Evolutionary conservation across 805 yeast genomes (phyloP).

Genomic region (Yarrowia bubula): DNA sequence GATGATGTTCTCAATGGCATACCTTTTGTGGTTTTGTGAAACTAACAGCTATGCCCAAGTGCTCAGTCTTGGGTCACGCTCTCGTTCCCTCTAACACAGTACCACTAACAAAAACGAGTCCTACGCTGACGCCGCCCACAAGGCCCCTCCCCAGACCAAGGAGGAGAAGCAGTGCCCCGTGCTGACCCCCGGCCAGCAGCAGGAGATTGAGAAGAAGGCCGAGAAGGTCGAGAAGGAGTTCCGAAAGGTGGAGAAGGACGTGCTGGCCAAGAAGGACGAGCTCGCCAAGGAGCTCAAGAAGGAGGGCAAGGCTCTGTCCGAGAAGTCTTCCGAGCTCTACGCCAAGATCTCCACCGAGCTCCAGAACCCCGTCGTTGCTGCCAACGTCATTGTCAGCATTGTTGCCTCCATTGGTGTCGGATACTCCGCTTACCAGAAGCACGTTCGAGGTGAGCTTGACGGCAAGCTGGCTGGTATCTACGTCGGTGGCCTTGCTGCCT

Average conservation of each 20-base stretch:
- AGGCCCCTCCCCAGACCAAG: conserved; percentile 21
- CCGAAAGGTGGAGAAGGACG: conserved; percentile 35
- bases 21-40: too few relatives aligned
- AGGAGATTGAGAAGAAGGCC: conserved; percentile 25
- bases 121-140: conserved; percentile 28
- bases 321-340: conserved; percentile 14
- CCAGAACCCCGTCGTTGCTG: conserved; percentile 33
- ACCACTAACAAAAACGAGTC: conserved; percentile 18
- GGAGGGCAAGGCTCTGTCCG: conserved; percentile 32
- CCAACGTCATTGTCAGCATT: conserved; percentile 30
- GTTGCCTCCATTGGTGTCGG: conserved; percentile 30
- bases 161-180: conserved; percentile 21
- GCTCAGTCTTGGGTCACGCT: too few relatives aligned
- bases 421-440: conserved; percentile 26
- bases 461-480: conserved; percentile 26
- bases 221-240: conserved; percentile 22
- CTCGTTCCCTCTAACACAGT: neutral
- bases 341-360: conserved; percentile 28
- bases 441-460: conserved; percentile 18
- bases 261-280: conserved; percentile 34
- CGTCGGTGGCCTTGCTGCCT: conserved; percentile 25
- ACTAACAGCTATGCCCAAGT: neutral
- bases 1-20: too few relatives aligned
- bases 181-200: conserved; percentile 18
- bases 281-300: conserved; percentile 36